Conservation (phyloP, 2,329 filamentous ascomycete genomes). For the Stenocarpella maydis region DNA sequence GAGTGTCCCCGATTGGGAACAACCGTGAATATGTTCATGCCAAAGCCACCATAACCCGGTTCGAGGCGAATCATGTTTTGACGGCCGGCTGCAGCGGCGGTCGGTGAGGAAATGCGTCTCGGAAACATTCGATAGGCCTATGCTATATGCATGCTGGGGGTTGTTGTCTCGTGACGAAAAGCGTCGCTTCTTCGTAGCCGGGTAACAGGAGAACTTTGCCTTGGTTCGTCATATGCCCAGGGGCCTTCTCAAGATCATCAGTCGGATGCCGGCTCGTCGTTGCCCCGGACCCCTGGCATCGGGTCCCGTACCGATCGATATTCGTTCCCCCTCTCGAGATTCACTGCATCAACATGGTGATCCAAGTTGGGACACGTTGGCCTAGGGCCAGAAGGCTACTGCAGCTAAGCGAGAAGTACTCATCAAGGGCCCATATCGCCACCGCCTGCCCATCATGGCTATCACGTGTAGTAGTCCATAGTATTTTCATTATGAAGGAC, state of each 20-base stretch:
- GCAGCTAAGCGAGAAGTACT: too few species aligned
- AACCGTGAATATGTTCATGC: not conserved
- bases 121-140: constrained; percentile 23
- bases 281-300: not conserved
- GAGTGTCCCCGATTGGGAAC: not conserved
- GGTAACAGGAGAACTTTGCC: not conserved
- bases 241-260: not conserved
- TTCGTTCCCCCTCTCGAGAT: not conserved
- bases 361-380: not conserved
- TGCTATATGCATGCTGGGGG: not conserved
- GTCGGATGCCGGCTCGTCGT: not conserved
- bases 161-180: not conserved
- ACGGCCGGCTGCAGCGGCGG: not conserved
- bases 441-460: too few species aligned
- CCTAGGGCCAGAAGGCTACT: too few species aligned
- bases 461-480: too few species aligned
- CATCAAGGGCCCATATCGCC: too few species aligned
- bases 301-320: not conserved
- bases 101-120: not conserved
- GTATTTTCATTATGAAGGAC: too few species aligned
- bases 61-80: constrained; percentile 10
- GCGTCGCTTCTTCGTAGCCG: not conserved
- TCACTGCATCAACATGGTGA: not conserved
- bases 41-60: not conserved
- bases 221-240: not conserved